These are phyloP conservation scores for Backusella westeae DNA, from an alignment of 192 early-diverging fungal genomes.

Conservation along the genomic window DNA sequence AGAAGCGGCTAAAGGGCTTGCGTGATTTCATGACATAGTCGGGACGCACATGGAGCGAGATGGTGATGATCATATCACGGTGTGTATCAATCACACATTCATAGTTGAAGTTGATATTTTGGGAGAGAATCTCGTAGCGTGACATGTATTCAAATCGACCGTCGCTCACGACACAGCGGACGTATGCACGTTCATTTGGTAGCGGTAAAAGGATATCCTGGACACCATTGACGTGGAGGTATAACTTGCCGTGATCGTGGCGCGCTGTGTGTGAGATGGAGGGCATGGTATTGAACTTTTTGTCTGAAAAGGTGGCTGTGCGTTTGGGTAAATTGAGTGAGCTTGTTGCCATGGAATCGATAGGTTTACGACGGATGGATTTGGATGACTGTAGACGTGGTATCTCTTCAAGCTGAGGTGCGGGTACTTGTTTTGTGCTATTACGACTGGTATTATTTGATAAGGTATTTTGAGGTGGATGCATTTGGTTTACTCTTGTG, in stretches of 20 bases:
- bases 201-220: constrained; percentile 32
- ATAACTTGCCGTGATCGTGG: constrained; percentile 27
- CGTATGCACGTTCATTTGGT: constrained; percentile 31
- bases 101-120: constrained; percentile 27
- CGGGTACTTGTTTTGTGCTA: background rate
- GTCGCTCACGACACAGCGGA: constrained; percentile 31
- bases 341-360: background rate
- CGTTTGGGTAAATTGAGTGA: background rate
- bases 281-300: background rate
- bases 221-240: constrained; percentile 26
- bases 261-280: background rate
- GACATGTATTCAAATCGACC: constrained; percentile 32
- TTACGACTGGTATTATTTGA: background rate
- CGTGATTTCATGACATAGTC: constrained; percentile 23
- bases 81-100: constrained; percentile 33
- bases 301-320: background rate
- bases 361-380: background rate
- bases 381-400: background rate
- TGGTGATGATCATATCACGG: constrained; percentile 26
- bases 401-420: constrained; percentile 5
- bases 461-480: background rate
- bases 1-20: constrained; percentile 22
- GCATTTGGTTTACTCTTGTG: background rate
- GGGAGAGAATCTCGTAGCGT: constrained; percentile 19
- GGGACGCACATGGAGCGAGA: constrained; percentile 28